Conservation (phyloP, 2,329 filamentous ascomycete species). For the Arthrobotrys pseudoclavata region DNA sequence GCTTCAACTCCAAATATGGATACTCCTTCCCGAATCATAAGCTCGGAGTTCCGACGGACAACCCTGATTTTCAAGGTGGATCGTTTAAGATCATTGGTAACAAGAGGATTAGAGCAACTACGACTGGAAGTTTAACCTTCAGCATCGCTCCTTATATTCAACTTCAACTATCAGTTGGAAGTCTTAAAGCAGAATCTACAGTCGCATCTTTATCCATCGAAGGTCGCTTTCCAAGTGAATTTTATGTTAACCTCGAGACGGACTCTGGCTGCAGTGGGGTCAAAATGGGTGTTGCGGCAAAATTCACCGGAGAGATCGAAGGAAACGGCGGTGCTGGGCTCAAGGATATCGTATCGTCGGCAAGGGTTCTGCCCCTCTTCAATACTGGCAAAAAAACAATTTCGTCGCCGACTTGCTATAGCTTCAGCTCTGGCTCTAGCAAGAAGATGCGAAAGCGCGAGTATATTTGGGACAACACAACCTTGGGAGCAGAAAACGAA, state of each 20-base stretch:
- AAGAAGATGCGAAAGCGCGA: conserved; percentile 45
- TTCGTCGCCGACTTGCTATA: conserved; percentile 19
- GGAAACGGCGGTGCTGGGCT: conserved; percentile 32
- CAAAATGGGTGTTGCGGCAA: conserved; percentile 39
- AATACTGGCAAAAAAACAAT: conserved; percentile 35
- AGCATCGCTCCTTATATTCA: conserved; percentile 43
- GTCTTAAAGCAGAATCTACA: conserved; percentile 30
- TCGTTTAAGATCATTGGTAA: conserved; percentile 36
- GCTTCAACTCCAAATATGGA: conserved; percentile 42
- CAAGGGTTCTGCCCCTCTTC: conserved; percentile 43
- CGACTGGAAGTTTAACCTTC: conserved; percentile 39
- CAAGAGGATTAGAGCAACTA: conserved; percentile 33
- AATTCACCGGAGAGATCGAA: conserved; percentile 49
- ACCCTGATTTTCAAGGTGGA: conserved; percentile 24
- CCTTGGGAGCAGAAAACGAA: conserved; percentile 48
- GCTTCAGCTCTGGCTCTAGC: conserved; percentile 33
- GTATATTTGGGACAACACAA: conserved; percentile 52
- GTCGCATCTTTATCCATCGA: conserved; percentile 44
- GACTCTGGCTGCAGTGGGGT: conserved; percentile 43
- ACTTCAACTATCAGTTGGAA: conserved; percentile 45
- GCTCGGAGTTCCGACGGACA: conserved; percentile 31
- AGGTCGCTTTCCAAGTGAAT: conserved; percentile 42
- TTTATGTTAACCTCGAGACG: conserved; percentile 34
- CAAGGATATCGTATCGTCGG: conserved; percentile 40
- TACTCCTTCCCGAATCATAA: conserved; percentile 50